Evolutionary conservation across 352 stramenopile genomes (phyloP).

Genomic region (Phytophthora macrochlamydospora): DNA sequence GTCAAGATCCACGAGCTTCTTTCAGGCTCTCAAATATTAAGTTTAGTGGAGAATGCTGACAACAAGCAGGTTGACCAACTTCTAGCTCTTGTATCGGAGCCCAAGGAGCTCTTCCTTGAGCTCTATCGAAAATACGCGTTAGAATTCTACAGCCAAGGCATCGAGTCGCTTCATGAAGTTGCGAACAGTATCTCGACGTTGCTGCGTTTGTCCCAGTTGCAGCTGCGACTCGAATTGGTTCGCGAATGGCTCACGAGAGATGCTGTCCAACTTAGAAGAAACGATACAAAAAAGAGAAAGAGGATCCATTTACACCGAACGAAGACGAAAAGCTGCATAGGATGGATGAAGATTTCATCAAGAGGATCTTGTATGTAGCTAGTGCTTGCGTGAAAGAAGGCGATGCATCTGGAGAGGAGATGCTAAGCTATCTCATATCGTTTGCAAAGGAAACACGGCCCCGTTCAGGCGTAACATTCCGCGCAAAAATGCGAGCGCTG

Average conservation of each 20-base stretch:
- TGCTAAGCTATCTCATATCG: conserved; percentile 41
- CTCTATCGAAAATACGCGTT: conserved; percentile 53
- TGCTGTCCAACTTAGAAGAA: conserved; percentile 26
- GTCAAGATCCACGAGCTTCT: conserved; percentile 47
- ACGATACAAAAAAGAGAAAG: conserved; percentile 13
- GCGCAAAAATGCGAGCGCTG: conserved; percentile 56
- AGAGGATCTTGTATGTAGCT: conserved; percentile 40
- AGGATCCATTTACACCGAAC: conserved; percentile 42
- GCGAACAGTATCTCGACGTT: conserved; percentile 37
- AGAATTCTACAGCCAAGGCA: conserved; percentile 29
- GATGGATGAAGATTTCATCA: conserved; percentile 41
- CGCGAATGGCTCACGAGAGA: conserved; percentile 59
- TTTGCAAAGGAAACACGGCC: conserved; percentile 52
- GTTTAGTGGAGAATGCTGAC: conserved; percentile 13
- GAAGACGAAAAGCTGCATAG: conserved; percentile 31
- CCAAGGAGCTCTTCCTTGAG: conserved; percentile 45
- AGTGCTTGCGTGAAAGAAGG: conserved; percentile 19
- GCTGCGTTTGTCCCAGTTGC: conserved; percentile 26
- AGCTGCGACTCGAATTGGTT: conserved; percentile 47
- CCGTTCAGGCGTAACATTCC: conserved; percentile 57
- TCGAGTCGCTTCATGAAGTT: conserved; percentile 34
- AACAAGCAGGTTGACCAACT: conserved; percentile 28
- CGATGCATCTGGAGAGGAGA: conserved; percentile 23
- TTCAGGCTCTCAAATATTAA: conserved; percentile 21
- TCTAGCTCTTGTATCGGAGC: conserved; percentile 36